Percentiles rank a stretch among this genome's conserved stretches.
phyloP scores from a whole-genome alignment of 2,329 filamentous ascomycete genomes.

The Fusarium succisae region DNA sequence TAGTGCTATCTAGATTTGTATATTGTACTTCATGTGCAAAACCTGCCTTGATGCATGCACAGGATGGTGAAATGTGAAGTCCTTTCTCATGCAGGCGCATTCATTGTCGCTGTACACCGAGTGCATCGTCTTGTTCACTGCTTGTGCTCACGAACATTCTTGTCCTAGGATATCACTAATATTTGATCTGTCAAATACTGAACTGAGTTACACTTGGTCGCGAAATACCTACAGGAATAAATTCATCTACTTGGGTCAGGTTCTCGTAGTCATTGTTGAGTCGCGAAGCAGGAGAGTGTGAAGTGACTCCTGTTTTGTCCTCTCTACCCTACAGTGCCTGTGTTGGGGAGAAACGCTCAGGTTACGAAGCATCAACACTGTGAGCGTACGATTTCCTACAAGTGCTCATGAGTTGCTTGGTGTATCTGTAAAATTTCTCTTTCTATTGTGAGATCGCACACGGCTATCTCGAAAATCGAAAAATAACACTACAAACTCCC shows the following conservation, averaged over 20 bases:
- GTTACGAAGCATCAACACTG: neutral
- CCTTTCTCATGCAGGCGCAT: neutral
- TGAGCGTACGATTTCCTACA: no score
- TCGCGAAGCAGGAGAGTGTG: no score
- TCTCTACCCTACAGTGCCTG: neutral
- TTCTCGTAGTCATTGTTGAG: no score
- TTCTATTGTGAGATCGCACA: rapidly evolving
- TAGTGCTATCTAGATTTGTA: neutral
- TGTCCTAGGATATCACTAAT: neutral
- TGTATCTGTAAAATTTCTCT: rapidly evolving
- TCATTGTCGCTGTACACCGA: no score
- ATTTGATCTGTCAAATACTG: no score
- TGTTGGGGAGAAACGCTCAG: neutral
- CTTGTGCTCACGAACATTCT: no score
- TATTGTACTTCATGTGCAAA: no score
- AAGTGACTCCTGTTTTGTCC: rapidly evolving
- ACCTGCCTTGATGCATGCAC: no score
- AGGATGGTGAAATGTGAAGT: neutral
- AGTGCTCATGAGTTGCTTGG: neutral
- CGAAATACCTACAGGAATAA: neutral
- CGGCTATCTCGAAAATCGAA: no score
- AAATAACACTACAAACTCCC: neutral
- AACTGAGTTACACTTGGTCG: neutral
- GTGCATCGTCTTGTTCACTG: rapidly evolving
- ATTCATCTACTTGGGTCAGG: rapidly evolving